These are phyloP conservation scores for Lentinus brumalis DNA, from an alignment of 768 basidiomycete genomes.

Conservation along the genomic window DNA sequence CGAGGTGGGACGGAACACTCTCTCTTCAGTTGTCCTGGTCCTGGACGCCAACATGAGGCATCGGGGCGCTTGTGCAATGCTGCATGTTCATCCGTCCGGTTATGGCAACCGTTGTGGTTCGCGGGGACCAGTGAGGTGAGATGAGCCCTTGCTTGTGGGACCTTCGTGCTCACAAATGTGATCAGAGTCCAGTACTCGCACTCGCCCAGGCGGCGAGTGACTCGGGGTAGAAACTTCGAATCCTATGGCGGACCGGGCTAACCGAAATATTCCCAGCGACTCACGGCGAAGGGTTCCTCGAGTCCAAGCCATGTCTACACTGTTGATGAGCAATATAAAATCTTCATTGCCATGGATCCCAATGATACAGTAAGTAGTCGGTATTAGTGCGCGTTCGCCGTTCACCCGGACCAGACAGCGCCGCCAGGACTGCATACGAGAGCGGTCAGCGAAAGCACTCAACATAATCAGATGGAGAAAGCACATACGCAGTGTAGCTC, in stretches of 20 bases:
- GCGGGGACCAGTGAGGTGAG: background rate
- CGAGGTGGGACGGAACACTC: background rate
- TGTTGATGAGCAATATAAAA: too few species aligned
- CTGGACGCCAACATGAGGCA: background rate
- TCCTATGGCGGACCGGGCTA: too few species aligned
- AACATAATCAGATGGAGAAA: background rate
- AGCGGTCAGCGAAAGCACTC: background rate
- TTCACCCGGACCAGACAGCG: slow-evolving; percentile 31
- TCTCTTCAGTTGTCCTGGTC: background rate
- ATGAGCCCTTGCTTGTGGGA: background rate
- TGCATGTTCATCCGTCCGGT: background rate
- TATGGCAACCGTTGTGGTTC: slow-evolving; percentile 6
- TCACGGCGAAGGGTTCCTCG: background rate
- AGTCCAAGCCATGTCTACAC: background rate
- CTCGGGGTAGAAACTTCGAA: too few species aligned
- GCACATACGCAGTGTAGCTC: slow-evolving; percentile 43
- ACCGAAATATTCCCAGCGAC: too few species aligned
- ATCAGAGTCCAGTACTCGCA: too few species aligned
- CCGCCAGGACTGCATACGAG: slow-evolving; percentile 28
- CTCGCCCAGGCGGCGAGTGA: too few species aligned
- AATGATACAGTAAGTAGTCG: background rate
- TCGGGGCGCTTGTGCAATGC: too few species aligned
- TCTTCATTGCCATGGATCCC: background rate
- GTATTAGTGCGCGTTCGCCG: background rate
- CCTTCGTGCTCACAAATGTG: background rate